Evolutionary conservation across 768 basidiomycete species (phyloP), one percentile per base, ranked within the genome.

Genomic region (Boletellus ananiceps): DNA sequence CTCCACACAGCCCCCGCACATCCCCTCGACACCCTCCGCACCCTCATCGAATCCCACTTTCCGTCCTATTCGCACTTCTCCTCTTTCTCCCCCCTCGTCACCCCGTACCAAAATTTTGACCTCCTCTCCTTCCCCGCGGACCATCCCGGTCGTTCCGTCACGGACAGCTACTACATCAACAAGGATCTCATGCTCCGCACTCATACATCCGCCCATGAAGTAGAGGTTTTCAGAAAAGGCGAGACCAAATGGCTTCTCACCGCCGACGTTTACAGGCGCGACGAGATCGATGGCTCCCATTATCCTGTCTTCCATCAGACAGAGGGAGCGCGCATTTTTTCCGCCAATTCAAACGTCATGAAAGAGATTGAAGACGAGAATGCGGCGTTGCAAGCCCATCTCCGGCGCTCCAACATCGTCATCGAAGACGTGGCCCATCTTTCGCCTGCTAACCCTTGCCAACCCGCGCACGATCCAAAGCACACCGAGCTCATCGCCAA

Each of bases 291-390:
- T 71, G 79, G 81, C 12, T 89, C 88, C 8, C 96, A 99, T 65
- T 96, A 97, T 66, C 96, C 96, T 5, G 90, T 96, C 33, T 99
- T 99, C 64, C 96, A 99, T 69, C 96, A 99, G 71, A 91, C 96
- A 71, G 96, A 99, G 65, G 96, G 95, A 27, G 92, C 93, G 12
- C 73, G 83, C 29, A 83, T 97, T 47, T 91, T 93, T 65, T 69
- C 77, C 31, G 77, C 80, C 19, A 74, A 86, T 54, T 60, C 75
- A 35, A 60, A 71, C 9, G 80, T 79, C 0, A 72, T 86, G 71
- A 73, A 75, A 47, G 77, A 83, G 47, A 75, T 94, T 16, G 74
- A 81, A 44, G 80, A 81, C 54, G 82, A 93, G 60, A 97, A 92
- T 56, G 78, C 68, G 34, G 70, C 73, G 35, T 75, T 96, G 29